These are phyloP conservation scores for Pseudogymnoascus sp. DNA, from an alignment of 2,329 filamentous ascomycete genomes.

Conservation along the genomic window DNA sequence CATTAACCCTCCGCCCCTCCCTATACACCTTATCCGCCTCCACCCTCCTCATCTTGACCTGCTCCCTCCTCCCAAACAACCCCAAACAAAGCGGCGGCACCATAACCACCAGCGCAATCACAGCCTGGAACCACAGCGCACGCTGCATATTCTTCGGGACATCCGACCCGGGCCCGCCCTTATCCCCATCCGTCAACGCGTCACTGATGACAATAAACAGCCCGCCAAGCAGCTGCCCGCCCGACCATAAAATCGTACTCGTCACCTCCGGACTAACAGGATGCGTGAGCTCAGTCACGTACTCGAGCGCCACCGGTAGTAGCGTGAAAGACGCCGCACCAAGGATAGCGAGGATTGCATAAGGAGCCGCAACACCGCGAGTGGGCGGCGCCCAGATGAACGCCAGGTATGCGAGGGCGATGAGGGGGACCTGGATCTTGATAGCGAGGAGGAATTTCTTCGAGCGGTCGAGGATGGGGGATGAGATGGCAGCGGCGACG, in stretches of 20 bases:
- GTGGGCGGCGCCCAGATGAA: slow-evolving; percentile 70
- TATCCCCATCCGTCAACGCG: slow-evolving; percentile 49
- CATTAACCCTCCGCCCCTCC: slow-evolving; percentile 29
- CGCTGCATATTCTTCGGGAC: slow-evolving; percentile 62
- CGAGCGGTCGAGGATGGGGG: slow-evolving; percentile 75
- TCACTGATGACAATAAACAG: slow-evolving; percentile 78
- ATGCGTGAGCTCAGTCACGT: slow-evolving; percentile 76
- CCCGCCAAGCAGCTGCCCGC: slow-evolving; percentile 77
- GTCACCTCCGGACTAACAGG: slow-evolving; percentile 81
- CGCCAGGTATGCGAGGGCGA: slow-evolving; percentile 63
- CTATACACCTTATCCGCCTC: slow-evolving; percentile 23
- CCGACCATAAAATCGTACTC: slow-evolving; percentile 74
- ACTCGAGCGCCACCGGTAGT: slow-evolving; percentile 79
- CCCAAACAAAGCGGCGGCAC: slow-evolving; percentile 64
- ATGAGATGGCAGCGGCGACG: slow-evolving; percentile 63
- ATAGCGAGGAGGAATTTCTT: slow-evolving; percentile 70
- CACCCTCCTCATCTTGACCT: slow-evolving; percentile 42
- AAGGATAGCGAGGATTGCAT: slow-evolving; percentile 64
- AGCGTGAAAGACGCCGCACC: slow-evolving; percentile 74
- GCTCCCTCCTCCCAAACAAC: slow-evolving; percentile 52
- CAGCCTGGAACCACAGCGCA: slow-evolving; percentile 70
- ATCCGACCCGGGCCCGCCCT: slow-evolving; percentile 25
- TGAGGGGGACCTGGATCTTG: slow-evolving; percentile 64
- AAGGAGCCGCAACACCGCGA: slow-evolving; percentile 55
- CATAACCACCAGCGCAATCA: slow-evolving; percentile 54